Base-by-base conservation (phyloP, 2,329 filamentous ascomycete species). In the Xylaria digitata region DNA sequence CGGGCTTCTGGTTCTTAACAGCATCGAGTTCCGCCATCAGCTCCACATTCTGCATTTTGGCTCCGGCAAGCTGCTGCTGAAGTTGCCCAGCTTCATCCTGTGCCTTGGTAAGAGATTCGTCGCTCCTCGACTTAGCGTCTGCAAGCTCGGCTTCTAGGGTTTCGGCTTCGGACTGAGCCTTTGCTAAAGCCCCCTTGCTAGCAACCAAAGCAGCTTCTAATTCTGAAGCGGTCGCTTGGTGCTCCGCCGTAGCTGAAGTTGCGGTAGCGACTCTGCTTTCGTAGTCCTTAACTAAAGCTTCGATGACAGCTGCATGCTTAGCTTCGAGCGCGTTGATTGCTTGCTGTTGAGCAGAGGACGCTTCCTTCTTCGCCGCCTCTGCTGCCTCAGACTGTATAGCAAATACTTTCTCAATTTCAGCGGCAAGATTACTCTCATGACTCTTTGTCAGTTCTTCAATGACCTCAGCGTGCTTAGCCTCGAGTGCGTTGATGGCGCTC, bases 11-110 rank as follows among this genome's bases (percentile, higher is more conserved):
- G 73, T 81, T 88, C 78, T 82, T 85, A 50, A 81, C 78, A 7
- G 86, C 86, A 67, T 90, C 88, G 17, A 90, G 82, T 57, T 89
- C 87, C 21, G 87, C 87, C 76, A 87, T 82, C 9, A 86, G 83
- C 63, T 84, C 85, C 66, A 87, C 85, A 67, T 86, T 86, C 62
- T 85, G 84, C 80, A 88, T 87, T 81, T 89, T 89, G 70, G 86
- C 85, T 55, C 84, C 81, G 1, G 85, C 87, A 48, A 89, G 83
- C 71, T 85, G 82, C 71, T 84, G 83, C 62, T 83, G 82, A 68
- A 88, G 76, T 26, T 83, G 80, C 69, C 83, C 81, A 37, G 81
- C 75, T 70, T 89, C 86, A 32, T 79, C 77, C 69, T 85, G 79
- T 2, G 81, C 75, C 73, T 84, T 83, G 58, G 75, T 77, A 17